Base-by-base conservation (phyloP, 2,329 filamentous ascomycete species). In the Calonectria henricotiae region DNA sequence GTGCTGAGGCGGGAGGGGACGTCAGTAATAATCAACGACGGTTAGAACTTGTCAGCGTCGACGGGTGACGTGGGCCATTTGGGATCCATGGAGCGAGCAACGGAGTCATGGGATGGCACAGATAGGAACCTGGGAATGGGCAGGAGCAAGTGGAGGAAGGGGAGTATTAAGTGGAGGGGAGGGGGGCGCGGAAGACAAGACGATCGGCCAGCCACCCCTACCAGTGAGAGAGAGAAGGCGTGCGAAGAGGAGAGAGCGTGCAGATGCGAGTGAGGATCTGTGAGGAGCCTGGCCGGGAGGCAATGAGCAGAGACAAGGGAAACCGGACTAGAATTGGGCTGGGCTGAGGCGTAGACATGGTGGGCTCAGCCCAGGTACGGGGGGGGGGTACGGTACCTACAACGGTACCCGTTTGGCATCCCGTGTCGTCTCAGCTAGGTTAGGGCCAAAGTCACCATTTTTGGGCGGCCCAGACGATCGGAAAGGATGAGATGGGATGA, bases 41-140 rank as follows among this genome's bases (percentile, higher is more conserved):
- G 70, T 69, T 37, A 68, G 61, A 64, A 69, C 73, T 73, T 77
- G 75, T 77, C 75, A 77, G 74, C 65, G 71, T 69, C 67, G 72
- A 75, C 73, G 75, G 75, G 75, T 77, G 75, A 76, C 75, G 74
- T 77, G 75, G 74, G 75, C 75, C 74, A 68, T 73, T 74, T 68
- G 41, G 47, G 41, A 43, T 35, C 61, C 60, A 69, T 69, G 62
- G 46, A 66, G 62, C 23, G 23, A 71, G 44, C 25, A 39, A 62
- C 44, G 47, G 47, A 65, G 54, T 51, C 62, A 54, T 69, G 51
- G 61, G 54, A 67, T 37, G 30, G 30, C 41, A 20, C 51, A 58
- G 51, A 39, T 58, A 17, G 27, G 39, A 41, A 51, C 47, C 27
- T 55, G 49, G 65, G 58, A 58, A 27, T 46, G 37, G 37, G 27